A percentile compares a stretch with the other conserved stretches of the same genome.
Evolutionary conservation across 2,329 filamentous ascomycete species (phyloP).

Genomic region (Penicillium italicum): DNA sequence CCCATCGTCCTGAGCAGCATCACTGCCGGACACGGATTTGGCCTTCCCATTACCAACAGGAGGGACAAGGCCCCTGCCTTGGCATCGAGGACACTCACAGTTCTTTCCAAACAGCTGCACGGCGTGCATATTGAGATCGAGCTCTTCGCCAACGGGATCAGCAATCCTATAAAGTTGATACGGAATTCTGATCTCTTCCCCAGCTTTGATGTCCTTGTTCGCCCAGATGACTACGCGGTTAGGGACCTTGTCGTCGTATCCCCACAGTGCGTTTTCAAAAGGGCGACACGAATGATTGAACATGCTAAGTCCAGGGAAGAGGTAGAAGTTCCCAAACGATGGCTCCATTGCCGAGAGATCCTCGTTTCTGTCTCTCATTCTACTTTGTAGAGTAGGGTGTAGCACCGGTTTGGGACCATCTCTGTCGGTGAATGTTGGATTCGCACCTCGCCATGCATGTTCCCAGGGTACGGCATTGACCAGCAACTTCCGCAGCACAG

Average conservation of each 20-base stretch:
- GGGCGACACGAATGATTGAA: constrained; percentile 30
- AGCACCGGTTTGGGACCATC: constrained; percentile 9
- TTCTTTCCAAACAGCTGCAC: constrained; percentile 14
- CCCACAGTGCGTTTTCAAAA: constrained; percentile 30
- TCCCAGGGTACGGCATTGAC: constrained; percentile 34
- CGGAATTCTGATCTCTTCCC: constrained; percentile 27
- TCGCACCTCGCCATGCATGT: constrained; percentile 9
- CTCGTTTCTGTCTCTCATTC: background rate
- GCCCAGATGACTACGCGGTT: constrained; percentile 34
- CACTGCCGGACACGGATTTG: background rate
- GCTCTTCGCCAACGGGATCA: background rate
- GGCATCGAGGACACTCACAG: constrained; percentile 12
- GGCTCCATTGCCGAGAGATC: constrained; percentile 17
- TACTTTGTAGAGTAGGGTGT: constrained; percentile 8
- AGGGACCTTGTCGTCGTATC: constrained; percentile 26
- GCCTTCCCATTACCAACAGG: background rate
- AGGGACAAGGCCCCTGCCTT: background rate
- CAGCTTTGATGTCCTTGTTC: constrained; percentile 18
- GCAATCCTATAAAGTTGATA: constrained; percentile 14
- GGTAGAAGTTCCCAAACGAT: constrained; percentile 28
- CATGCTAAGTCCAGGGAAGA: constrained; percentile 33
- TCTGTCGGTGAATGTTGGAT: constrained; percentile 3
- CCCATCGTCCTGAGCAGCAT: background rate
- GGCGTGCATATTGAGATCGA: constrained; percentile 2
- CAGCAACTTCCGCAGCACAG: constrained; percentile 32